These are phyloP conservation scores for Pseudofabraea citricarpa DNA, from an alignment of 2,329 filamentous ascomycete species.

Conservation along the genomic window DNA sequence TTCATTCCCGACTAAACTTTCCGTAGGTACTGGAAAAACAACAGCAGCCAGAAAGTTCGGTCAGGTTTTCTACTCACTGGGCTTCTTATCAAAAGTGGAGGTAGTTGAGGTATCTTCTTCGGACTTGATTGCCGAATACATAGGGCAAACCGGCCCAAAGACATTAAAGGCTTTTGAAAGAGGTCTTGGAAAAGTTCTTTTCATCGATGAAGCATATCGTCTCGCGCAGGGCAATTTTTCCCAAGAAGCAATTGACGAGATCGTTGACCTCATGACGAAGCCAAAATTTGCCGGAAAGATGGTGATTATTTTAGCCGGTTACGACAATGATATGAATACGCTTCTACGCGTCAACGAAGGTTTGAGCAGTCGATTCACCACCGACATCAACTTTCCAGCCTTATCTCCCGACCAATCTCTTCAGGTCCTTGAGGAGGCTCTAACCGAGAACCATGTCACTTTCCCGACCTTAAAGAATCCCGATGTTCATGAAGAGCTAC, in stretches of 20 bases:
- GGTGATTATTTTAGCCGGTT: slow-evolving; percentile 53
- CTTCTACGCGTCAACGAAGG: slow-evolving; percentile 48
- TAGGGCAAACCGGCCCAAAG: slow-evolving; percentile 67
- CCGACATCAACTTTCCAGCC: slow-evolving; percentile 38
- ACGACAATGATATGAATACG: slow-evolving; percentile 48
- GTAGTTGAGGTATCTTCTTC: slow-evolving; percentile 64
- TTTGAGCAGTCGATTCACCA: slow-evolving; percentile 49
- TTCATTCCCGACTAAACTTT: background rate
- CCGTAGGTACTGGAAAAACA: slow-evolving; percentile 63
- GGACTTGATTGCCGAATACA: slow-evolving; percentile 62
- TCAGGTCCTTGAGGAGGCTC: slow-evolving; percentile 30
- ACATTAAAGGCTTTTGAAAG: slow-evolving; percentile 52
- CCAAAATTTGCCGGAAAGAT: slow-evolving; percentile 43
- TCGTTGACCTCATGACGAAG: slow-evolving; percentile 45
- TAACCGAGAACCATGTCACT: slow-evolving; percentile 26
- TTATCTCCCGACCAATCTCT: slow-evolving; percentile 32
- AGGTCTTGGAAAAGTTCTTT: slow-evolving; percentile 48
- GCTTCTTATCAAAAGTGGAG: slow-evolving; percentile 54
- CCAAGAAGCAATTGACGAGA: slow-evolving; percentile 68
- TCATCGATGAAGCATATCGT: slow-evolving; percentile 56
- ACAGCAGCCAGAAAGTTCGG: slow-evolving; percentile 71
- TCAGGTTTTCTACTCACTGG: slow-evolving; percentile 70
- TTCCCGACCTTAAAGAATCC: slow-evolving; percentile 21
- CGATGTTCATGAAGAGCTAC: slow-evolving; percentile 14
- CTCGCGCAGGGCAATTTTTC: slow-evolving; percentile 44